These are phyloP conservation scores for Eragrostis tef DNA, from an alignment of 202 grass and related monocot genomes.

Conservation along the genomic window DNA sequence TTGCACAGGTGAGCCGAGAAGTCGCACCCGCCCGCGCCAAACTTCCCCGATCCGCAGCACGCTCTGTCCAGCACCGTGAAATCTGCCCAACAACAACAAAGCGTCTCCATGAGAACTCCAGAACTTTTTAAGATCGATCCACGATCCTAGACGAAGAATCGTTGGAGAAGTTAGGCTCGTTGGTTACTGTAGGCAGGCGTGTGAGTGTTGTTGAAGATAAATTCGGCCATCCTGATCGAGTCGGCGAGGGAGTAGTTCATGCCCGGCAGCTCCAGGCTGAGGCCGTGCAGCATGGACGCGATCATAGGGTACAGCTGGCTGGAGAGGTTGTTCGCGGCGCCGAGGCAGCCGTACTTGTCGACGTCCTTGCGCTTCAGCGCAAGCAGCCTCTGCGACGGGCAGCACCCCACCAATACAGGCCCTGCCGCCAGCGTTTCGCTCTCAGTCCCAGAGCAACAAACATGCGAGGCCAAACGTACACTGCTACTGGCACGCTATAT, in stretches of 20 bases:
- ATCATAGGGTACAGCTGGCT: constrained; percentile 32
- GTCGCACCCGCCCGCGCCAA: neutral
- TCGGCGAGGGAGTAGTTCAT: constrained; percentile 60
- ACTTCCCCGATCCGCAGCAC: constrained; percentile 42
- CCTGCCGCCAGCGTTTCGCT: constrained; percentile 25
- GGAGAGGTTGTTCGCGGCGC: constrained; percentile 41
- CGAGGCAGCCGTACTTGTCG: constrained; percentile 34
- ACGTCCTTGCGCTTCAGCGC: neutral
- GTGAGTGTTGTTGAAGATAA: neutral
- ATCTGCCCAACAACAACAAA: constrained; percentile 11
- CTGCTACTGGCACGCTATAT: neutral
- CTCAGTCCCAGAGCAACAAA: neutral
- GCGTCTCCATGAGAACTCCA: neutral
- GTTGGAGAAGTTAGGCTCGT: neutral
- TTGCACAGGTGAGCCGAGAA: neutral
- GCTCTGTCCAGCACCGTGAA: constrained; percentile 45
- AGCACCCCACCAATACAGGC: constrained; percentile 70
- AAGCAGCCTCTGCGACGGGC: constrained; percentile 27
- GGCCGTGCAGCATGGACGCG: constrained; percentile 35
- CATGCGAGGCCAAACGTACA: neutral
- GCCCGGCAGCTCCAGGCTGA: constrained; percentile 22
- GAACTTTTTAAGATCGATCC: neutral
- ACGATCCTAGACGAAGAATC: neutral
- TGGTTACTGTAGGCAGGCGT: neutral
- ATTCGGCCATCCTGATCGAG: constrained; percentile 14